phyloP scores from a whole-genome alignment of 2,329 filamentous ascomycete species.

The Arthrobotrys sinensis region DNA sequence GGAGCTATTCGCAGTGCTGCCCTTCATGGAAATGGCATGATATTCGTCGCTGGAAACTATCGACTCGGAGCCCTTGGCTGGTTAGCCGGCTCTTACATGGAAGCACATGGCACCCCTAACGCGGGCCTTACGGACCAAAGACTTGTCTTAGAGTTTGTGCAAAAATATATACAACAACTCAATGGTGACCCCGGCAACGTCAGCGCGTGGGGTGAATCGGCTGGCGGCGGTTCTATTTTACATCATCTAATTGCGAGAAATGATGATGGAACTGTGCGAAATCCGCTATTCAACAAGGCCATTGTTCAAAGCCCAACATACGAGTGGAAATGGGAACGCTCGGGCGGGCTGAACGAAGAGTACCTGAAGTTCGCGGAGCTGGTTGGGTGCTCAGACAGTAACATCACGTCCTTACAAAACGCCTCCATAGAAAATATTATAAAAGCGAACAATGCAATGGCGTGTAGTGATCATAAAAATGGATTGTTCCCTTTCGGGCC shows the following conservation, averaged over 20 bases:
- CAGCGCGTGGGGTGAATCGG: conserved; percentile 71
- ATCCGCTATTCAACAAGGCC: conserved; percentile 68
- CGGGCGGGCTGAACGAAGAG: conserved; percentile 12
- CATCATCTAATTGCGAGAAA: conserved; percentile 69
- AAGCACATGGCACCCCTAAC: conserved; percentile 69
- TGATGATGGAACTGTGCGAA: conserved; percentile 67
- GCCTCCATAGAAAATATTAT: not conserved
- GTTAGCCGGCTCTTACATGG: conserved; percentile 69
- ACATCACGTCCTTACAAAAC: not conserved
- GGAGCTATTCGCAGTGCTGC: conserved; percentile 62
- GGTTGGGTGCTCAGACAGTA: conserved; percentile 64
- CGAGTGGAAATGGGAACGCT: conserved; percentile 47
- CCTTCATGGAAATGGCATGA: conserved; percentile 66
- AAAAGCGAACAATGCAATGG: not conserved
- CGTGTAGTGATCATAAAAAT: not conserved
- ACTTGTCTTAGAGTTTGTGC: conserved; percentile 70
- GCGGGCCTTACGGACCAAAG: conserved; percentile 69
- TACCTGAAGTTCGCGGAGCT: conserved; percentile 55
- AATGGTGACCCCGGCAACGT: conserved; percentile 70
- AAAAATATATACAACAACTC: conserved; percentile 69
- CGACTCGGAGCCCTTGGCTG: conserved; percentile 70
- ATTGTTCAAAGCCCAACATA: conserved; percentile 66
- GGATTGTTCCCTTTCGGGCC: conserved; percentile 13
- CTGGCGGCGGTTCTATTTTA: conserved; percentile 71
- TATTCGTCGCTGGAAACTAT: conserved; percentile 71